Conservation (phyloP, 1,284 basidiomycete genomes). For the Moesziomyces sp. region DNA sequence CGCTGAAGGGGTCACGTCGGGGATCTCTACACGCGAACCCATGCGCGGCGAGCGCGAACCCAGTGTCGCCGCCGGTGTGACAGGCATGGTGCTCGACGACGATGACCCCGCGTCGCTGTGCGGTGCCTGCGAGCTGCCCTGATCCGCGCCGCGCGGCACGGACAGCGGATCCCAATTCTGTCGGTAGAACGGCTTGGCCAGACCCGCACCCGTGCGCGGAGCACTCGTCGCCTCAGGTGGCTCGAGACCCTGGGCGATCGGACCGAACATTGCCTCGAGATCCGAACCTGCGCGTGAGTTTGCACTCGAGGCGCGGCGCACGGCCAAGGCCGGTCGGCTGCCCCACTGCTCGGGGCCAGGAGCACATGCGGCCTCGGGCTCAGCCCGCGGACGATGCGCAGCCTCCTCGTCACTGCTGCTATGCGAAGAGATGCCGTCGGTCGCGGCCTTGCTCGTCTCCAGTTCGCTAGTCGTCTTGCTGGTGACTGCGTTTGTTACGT, state of each 20-base stretch:
- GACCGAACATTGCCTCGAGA: conserved; percentile 28
- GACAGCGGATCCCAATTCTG: conserved; percentile 27
- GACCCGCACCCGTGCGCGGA: not conserved
- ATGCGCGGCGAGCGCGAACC: conserved; percentile 13
- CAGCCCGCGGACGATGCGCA: no score
- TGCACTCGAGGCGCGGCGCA: conserved; percentile 11
- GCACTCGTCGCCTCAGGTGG: not conserved
- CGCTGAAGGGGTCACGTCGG: not conserved
- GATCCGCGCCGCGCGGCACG: not conserved
- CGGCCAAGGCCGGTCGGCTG: no score
- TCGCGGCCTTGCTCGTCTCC: not conserved
- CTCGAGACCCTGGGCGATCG: conserved; percentile 21
- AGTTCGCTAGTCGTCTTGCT: not conserved
- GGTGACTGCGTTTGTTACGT: not conserved
- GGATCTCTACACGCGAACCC: not conserved
- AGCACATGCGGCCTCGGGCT: no score
- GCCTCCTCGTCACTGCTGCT: not conserved
- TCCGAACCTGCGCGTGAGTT: conserved; percentile 28
- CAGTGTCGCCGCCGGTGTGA: conserved; percentile 5
- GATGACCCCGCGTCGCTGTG: conserved; percentile 18
- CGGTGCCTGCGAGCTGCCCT: conserved; percentile 1
- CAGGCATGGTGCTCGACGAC: not conserved
- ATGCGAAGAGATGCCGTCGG: not conserved
- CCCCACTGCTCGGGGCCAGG: not conserved
- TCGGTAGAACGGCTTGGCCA: conserved; percentile 18